Evolutionary conservation across 345 rosid species (phyloP).

Genomic region (Bruguiera gymnorhiza): DNA sequence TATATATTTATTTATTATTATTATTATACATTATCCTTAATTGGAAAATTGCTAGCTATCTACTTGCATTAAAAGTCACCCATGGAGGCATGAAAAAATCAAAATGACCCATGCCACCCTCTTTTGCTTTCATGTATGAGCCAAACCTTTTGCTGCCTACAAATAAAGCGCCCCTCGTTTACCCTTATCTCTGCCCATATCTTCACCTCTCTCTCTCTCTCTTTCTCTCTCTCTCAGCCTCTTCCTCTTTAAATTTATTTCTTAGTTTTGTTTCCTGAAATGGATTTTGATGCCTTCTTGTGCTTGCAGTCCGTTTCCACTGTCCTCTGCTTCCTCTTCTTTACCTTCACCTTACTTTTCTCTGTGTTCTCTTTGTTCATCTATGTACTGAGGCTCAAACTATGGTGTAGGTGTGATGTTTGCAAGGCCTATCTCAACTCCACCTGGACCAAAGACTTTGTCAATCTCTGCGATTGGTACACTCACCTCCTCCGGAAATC

Average conservation of each 20-base stretch:
- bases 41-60: no score
- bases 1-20: no score
- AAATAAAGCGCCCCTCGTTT: neutral
- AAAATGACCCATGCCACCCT: no score
- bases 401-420: conserved; percentile 37
- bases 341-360: conserved; percentile 14
- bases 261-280: neutral
- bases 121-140: no score
- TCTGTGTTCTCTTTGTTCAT: conserved; percentile 14
- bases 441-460: conserved; percentile 36
- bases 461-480: conserved; percentile 47
- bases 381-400: conserved; percentile 15
- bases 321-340: conserved; percentile 10
- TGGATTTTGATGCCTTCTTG: conserved; percentile 11
- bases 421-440: conserved; percentile 35
- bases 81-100: no score
- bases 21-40: no score
- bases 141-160: no score
- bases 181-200: neutral
- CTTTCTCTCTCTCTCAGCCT: neutral
- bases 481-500: conserved; percentile 40
- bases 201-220: neutral
- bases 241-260: neutral
- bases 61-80: no score
- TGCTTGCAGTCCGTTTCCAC: conserved; percentile 1